Evolutionary conservation across 768 basidiomycete genomes (phyloP), one percentile per base, ranked within the genome.

Genomic region (Bullera alba): DNA sequence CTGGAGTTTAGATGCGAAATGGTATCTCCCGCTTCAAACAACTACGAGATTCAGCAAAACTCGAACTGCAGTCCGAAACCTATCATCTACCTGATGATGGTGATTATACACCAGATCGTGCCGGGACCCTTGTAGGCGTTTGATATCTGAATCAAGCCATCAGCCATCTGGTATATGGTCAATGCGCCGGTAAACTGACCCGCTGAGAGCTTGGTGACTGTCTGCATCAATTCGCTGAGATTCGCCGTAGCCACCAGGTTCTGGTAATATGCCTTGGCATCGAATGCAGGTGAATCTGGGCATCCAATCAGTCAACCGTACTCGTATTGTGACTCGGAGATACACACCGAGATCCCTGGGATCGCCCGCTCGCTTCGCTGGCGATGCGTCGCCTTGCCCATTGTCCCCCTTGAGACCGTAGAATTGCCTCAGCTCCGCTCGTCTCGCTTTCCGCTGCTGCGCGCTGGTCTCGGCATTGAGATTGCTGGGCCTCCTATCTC

Each of bases 51-150:
- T 30, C 39, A 39, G 32, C 26, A 6, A 21, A n/a, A 25, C 28
- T 43, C 16, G 22, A 43, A 21, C 10, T 12, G 16, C 39, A 22
- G 16, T 14, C 39, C 16, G 5, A 12, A 16, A 12, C 16, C 16
- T 3, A 21, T 16, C 16, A 51, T 60, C 14, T 42, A 67, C 70
- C 52, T 72, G 69, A 42, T 72, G 65, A 53, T 72, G 71, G 45
- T 72, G 71, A 27, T 72, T 69, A 51, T 72, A 72, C 2, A 72
- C 71, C 8, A 72, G 48, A 32, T 55, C 53, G 54, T 72, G 63
- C 25, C 67, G 34, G 3, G 67, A 69, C 5, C 60, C 57, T 43
- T 69, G 61, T 43, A 72, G 47, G 39, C 67, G 57, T 27, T 60
- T 58, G 30, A 69, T 57, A 35, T 72, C 71, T 70, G 30, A 6